Evolutionary conservation across 768 basidiomycete genomes (phyloP), one percentile per base, ranked within the genome.

Genomic region (Collybiopsis confluens): DNA sequence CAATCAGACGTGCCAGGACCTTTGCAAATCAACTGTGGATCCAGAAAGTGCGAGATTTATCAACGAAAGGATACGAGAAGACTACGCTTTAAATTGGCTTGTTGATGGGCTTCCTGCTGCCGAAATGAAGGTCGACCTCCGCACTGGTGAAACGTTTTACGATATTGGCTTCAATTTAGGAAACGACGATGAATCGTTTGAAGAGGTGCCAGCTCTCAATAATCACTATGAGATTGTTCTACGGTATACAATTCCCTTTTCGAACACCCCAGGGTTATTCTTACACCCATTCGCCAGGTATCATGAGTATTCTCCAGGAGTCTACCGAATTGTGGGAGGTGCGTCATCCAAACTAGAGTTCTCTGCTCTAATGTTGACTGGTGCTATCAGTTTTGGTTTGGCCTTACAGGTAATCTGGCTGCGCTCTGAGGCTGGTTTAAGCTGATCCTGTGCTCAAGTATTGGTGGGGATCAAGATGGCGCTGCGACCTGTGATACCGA

Each of bases 141-240:
- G 86, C 60, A 91, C 82, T 2, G 80, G 83, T n/a, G 92, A 96
- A 36, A 64, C 87, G 13, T 98, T 96, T 70, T 92, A 88, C 62
- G 94, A 96, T 70, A 88, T 92, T 73, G 90, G 95, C 0, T 98
- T 98, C 73, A 92, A 92, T 62, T 75, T 98, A n/a, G 93, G 92
- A 3, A 76, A 91, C 59, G 75, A 85, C 46, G 84, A 90, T 49
- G 81, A 70, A 43, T 69, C 69, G 44, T 77, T 74, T 58, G 73
- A 77, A 37, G 81, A 82, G 37, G 67, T 62, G 6, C 92, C 92
- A 5, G 83, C 81, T 13, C 69, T 98, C 53, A 88, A 98, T 66
- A 98, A 98, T 62, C 96, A 98, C 64, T 98, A 94, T 62, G 88
- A 94, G 60, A 85, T 93, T 53, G 82, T 89, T 41, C 65, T 93